Conservation (phyloP, 768 basidiomycete genomes). For the Suillus luteus region DNA sequence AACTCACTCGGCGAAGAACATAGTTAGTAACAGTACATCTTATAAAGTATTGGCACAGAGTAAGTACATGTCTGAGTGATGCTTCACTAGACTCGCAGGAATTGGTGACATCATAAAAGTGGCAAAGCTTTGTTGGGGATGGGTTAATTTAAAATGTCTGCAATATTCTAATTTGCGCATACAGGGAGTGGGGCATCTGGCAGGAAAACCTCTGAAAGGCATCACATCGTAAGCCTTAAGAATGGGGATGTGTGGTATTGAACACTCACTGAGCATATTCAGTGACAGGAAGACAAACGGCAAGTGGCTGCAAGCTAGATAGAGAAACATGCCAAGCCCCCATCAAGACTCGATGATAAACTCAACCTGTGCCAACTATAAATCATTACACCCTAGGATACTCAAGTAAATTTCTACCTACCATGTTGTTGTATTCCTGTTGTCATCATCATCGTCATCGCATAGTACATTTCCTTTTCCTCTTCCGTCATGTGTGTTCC, state of each 20-base stretch:
- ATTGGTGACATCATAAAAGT: neutral
- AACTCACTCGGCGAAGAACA: neutral
- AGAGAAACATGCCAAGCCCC: neutral
- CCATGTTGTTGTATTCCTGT: too few relatives aligned
- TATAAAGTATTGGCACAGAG: neutral
- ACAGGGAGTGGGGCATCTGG: neutral
- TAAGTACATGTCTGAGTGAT: neutral
- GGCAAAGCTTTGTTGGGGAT: neutral
- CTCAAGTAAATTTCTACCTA: neutral
- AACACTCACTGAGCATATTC: neutral
- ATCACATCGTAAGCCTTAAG: neutral
- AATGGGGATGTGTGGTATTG: neutral
- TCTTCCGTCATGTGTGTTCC: too few relatives aligned
- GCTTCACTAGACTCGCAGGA: neutral
- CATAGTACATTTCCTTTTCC: too few relatives aligned
- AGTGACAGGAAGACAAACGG: neutral
- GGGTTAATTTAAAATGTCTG: neutral
- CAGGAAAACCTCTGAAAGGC: neutral
- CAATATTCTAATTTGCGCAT: neutral
- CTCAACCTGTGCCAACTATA: conserved; percentile 17
- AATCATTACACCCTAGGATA: neutral
- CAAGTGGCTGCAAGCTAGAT: neutral
- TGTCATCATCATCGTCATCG: too few relatives aligned
- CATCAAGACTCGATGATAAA: conserved; percentile 38
- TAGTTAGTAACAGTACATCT: neutral